Base-by-base conservation (phyloP, 345 rosid species). In the Camelina laxa region DNA sequence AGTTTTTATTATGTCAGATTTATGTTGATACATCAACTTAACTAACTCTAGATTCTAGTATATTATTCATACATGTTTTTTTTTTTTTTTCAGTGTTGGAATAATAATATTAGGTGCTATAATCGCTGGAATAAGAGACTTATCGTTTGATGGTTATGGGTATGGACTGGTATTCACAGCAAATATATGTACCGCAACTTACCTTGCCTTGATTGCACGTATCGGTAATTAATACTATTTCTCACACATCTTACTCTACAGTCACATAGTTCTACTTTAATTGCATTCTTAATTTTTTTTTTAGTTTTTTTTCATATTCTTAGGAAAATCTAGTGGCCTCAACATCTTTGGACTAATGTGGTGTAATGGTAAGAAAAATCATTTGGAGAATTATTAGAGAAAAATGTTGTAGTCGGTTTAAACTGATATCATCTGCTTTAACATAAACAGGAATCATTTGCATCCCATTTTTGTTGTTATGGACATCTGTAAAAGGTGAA, bases 121-220 rank as follows among this genome's bases (percentile, higher is more conserved):
- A 50, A 66, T 88, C 70, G 93, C 93, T 47, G 96, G 96, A 80
- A 82, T 86, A 11, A 80, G 91, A 64, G 96, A 90, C 84, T 82
- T 88, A 71, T 85, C 93, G 31, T 90, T 85, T 80, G 93, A 88
- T 76, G 84, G 83, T 75, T 84, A 88, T 79, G 89, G 92, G 67
- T 90, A 90, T 83, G 82, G 80, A 76, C 51, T 90, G 64, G 89
- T 88, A 65, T 88, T 90, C 83, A 53, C 76, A 11, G 92, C 96
- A 44, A 90, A 90, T 84, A 73, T 88, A 72, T 81, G 89, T 38
- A 83, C 96, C 10, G 93, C 93, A 20, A 64, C 85, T 60, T 90
- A 90, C 83, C 91, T 88, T 65, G 88, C 91, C 39, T 84, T 87
- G 61, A 90, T 88, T 60, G 83, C 83, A 70, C 88, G 83, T 60